Evolutionary conservation across 176 grass and related monocot species (phyloP).

Genomic region (Cenchrus fungigraminus): DNA sequence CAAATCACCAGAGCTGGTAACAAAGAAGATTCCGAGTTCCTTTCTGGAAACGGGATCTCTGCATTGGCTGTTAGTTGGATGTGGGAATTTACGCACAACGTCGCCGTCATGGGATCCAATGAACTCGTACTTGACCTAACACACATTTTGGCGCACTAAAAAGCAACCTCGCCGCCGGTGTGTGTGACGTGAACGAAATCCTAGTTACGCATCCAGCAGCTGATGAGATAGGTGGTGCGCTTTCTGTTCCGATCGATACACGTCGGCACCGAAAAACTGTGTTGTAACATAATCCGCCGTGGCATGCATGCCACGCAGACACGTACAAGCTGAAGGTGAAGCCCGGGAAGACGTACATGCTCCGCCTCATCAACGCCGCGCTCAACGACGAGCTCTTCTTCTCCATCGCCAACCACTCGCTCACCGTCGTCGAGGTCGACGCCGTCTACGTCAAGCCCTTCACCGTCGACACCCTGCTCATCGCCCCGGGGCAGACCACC

Average conservation of each 20-base stretch:
- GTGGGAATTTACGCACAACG: conserved; percentile 20
- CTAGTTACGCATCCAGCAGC: conserved; percentile 11
- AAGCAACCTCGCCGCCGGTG: conserved; percentile 9
- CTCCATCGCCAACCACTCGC: conserved; percentile 65
- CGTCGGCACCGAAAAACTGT: background rate
- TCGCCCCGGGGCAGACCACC: conserved; percentile 71
- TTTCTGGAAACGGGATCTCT: conserved; percentile 37
- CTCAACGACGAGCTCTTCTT: conserved; percentile 86
- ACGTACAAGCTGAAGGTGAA: conserved; percentile 69
- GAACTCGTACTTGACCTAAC: conserved; percentile 40
- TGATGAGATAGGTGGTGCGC: background rate
- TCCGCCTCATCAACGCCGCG: conserved; percentile 72
- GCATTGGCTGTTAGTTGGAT: conserved; percentile 28
- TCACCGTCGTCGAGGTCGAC: conserved; percentile 75
- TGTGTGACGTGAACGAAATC: conserved; percentile 8
- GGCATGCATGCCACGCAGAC: conserved; percentile 37
- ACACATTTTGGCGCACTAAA: conserved; percentile 35
- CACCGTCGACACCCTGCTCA: conserved; percentile 49
- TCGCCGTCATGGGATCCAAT: conserved; percentile 7
- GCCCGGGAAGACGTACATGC: conserved; percentile 61
- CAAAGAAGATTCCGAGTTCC: conserved; percentile 33
- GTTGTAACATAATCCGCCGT: background rate
- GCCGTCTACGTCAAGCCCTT: conserved; percentile 71
- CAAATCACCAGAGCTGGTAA: conserved; percentile 33
- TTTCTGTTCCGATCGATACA: conserved; percentile 22